These are phyloP conservation scores for Claviceps pusilla DNA, from an alignment of 2,329 filamentous ascomycete genomes.

Conservation along the genomic window DNA sequence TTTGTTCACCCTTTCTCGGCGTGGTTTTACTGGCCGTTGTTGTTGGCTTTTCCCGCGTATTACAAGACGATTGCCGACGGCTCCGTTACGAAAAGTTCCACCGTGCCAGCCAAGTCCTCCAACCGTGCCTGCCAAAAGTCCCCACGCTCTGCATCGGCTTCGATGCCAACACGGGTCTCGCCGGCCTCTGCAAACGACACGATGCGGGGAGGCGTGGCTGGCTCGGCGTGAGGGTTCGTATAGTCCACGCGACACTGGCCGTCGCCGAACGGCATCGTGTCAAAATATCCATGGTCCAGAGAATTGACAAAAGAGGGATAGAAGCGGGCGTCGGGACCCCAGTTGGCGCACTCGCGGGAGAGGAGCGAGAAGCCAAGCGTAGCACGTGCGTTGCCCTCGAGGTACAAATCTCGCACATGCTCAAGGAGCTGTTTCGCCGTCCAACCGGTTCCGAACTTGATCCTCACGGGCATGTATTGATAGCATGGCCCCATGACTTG, in stretches of 20 bases:
- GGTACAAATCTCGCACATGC: slow-evolving; percentile 11
- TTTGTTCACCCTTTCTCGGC: too few relatives aligned
- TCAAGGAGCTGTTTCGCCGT: slow-evolving; percentile 10
- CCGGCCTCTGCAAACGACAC: slow-evolving; percentile 13
- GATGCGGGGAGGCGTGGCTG: slow-evolving; percentile 11
- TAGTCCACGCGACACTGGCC: slow-evolving; percentile 14
- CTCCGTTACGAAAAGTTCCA: slow-evolving; percentile 10
- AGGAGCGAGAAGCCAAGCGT: slow-evolving; percentile 12
- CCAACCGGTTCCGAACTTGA: slow-evolving; percentile 12
- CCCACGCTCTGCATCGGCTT: slow-evolving; percentile 13
- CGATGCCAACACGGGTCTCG: slow-evolving; percentile 13
- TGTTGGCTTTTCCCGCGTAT: not conserved
- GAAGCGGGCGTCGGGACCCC: slow-evolving; percentile 9
- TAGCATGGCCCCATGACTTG: slow-evolving; percentile 16
- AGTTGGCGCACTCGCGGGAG: slow-evolving; percentile 10
- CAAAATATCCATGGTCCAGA: slow-evolving; percentile 15
- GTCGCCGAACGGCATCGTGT: slow-evolving; percentile 14
- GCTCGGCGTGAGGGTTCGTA: slow-evolving; percentile 13
- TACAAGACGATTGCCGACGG: not conserved
- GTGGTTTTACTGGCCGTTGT: too few relatives aligned
- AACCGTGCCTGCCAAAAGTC: slow-evolving; percentile 14
- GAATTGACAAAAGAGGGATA: slow-evolving; percentile 15
- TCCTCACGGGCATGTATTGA: slow-evolving; percentile 16
- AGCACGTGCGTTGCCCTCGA: slow-evolving; percentile 12
- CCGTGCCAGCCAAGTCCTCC: slow-evolving; percentile 8